A percentile compares a stretch with the other conserved stretches of the same genome.
Evolutionary conservation across 306 rosid genomes (phyloP).

Genomic region (Fragaria vesca): DNA sequence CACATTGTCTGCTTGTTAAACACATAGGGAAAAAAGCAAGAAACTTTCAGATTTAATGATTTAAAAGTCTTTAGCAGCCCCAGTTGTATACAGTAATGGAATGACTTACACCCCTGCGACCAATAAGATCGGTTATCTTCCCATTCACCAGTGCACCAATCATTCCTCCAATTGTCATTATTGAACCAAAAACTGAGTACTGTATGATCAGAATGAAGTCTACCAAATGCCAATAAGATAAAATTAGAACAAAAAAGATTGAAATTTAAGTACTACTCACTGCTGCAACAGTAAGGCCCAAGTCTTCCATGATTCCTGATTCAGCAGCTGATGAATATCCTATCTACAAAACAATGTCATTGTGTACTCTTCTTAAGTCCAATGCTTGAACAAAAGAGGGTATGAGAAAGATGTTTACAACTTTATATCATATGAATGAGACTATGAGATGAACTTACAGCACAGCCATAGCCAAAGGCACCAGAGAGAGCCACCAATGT

Average conservation of each 20-base stretch:
- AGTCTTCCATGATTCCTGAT: slow-evolving; percentile 34
- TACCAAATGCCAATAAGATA: neutral
- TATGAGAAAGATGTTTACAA: neutral
- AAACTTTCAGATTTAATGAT: neutral
- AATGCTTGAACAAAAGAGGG: neutral
- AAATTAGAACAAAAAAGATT: neutral
- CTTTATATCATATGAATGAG: neutral
- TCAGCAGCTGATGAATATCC: slow-evolving; percentile 39
- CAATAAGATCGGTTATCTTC: slow-evolving; percentile 31
- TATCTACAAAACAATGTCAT: slow-evolving; percentile 20
- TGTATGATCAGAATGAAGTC: slow-evolving; percentile 2
- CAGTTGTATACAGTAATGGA: neutral
- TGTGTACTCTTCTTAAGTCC: neutral
- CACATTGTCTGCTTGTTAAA: slow-evolving; percentile 29
- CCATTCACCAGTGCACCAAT: slow-evolving; percentile 39
- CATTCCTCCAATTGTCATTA: slow-evolving; percentile 37
- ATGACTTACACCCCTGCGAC: slow-evolving; percentile 42
- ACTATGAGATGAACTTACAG: slow-evolving; percentile 1
- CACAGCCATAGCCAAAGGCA: slow-evolving; percentile 6
- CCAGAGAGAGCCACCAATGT: slow-evolving; percentile 3
- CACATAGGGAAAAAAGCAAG: neutral
- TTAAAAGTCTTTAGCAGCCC: neutral
- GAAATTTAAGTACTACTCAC: neutral
- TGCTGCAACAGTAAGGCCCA: slow-evolving; percentile 35
- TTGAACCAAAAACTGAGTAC: slow-evolving; percentile 46